Base-by-base conservation (phyloP, 306 rosid species). In the Gastrolobium bilobum region DNA sequence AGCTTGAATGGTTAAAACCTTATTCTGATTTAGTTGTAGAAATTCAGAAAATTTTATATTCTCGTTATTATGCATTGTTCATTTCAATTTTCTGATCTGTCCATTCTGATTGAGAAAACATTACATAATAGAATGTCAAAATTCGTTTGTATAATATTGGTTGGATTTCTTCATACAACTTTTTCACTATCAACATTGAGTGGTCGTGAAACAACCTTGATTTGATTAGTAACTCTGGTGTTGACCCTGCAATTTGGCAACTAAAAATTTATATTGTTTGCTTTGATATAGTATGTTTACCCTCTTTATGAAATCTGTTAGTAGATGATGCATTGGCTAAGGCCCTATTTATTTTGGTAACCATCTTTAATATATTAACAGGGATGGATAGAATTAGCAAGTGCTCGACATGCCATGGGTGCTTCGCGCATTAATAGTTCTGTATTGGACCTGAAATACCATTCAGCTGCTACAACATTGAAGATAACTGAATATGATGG, bases 331-430 rank as follows among this genome's bases (percentile, higher is more conserved):
- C 35, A 52, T 38, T 47, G 51, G 39, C 14, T 4, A 3, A 3
- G 37, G 30, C 75, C 40, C 7, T 4, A 5, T 54, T 60, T 33
- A 0, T 63, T 57, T 66, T 4, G 5, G 20, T 67, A 34, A 83
- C 10, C 33, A 0, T 75, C 11, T 70, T 47, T n/a, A 2, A 7
- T 53, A 9, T 33, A 11, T 81, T 66, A 26, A 57, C 85, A 95
- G 99, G 99, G 94, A 56, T 95, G 98, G 98, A 57, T 93, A 66
- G 98, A 95, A 15, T 83, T 95, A 56, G 97, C 97, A 0, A 88
- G 97, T 81, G 98, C 97, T 50, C 86, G 93, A 33, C 89, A 88
- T 85, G 93, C 99, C 59, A 95, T 93, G 99, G 99, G 97, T 44
- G 84, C 84, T n/a, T 87, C 89, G 7, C 94, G 98, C 8, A 70